phyloP scores from a whole-genome alignment of 805 yeast genomes.

The Zygoascus ofunaensis region DNA sequence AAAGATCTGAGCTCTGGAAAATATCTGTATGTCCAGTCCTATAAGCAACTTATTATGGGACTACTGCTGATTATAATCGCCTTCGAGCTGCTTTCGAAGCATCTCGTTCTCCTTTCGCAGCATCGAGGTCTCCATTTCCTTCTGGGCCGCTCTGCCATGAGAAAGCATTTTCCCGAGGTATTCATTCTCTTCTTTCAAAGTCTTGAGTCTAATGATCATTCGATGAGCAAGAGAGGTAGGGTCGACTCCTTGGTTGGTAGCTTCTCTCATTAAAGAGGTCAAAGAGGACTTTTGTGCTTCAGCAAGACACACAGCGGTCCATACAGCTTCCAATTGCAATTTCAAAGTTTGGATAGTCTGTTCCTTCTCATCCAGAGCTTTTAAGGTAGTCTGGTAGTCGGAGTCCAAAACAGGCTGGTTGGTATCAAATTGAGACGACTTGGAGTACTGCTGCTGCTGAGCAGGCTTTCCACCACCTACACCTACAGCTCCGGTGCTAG shows the following conservation, averaged over 20 bases:
- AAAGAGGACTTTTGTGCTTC: conserved; percentile 7
- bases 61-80: conserved; percentile 7
- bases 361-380: conserved; percentile 38
- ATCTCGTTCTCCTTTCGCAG: conserved; percentile 44
- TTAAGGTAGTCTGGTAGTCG: conserved; percentile 37
- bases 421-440: not conserved
- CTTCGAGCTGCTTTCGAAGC: conserved; percentile 26
- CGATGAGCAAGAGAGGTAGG: conserved; percentile 69
- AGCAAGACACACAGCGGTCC: conserved; percentile 37
- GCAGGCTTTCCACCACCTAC: too few relatives aligned
- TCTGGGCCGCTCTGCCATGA: conserved; percentile 66
- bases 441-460: conserved; percentile 3
- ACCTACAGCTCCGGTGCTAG: too few relatives aligned
- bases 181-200: conserved; percentile 59
- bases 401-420: conserved; percentile 10
- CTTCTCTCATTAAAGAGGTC: too few relatives aligned
- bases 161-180: conserved; percentile 56
- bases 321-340: conserved; percentile 49
- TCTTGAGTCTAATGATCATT: conserved; percentile 51
- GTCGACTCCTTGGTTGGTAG: conserved; percentile 30
- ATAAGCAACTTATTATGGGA: too few relatives aligned
- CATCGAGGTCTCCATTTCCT: conserved; percentile 58
- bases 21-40: too few relatives aligned
- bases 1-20: too few relatives aligned
- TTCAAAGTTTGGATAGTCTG: conserved; percentile 55